These are phyloP conservation scores for Umbelopsis isabellina DNA, from an alignment of 192 early-diverging fungal genomes.

Conservation along the genomic window DNA sequence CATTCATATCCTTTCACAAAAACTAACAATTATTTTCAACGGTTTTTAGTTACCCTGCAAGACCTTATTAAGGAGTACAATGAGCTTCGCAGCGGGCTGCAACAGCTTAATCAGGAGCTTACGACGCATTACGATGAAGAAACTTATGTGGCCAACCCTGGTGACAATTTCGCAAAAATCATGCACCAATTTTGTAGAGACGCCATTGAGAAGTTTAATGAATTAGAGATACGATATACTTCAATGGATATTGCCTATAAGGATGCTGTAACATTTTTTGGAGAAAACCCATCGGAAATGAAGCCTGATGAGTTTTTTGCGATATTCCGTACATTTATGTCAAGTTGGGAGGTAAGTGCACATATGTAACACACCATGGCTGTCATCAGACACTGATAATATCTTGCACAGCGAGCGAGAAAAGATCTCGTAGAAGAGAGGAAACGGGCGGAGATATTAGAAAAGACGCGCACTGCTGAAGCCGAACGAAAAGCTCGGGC, in stretches of 20 bases:
- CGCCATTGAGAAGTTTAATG: slow-evolving; percentile 65
- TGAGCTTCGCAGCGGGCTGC: slow-evolving; percentile 46
- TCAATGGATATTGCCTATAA: slow-evolving; percentile 76
- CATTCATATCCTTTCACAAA: background rate
- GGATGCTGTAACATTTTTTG: slow-evolving; percentile 73
- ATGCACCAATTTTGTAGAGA: slow-evolving; percentile 71
- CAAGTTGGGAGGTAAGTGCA: slow-evolving; percentile 64
- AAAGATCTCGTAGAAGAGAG: slow-evolving; percentile 42
- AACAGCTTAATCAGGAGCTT: slow-evolving; percentile 55
- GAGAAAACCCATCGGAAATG: slow-evolving; percentile 72
- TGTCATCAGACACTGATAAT: background rate
- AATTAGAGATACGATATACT: slow-evolving; percentile 60
- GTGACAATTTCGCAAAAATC: slow-evolving; percentile 68
- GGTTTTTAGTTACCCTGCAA: slow-evolving; percentile 59
- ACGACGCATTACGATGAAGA: slow-evolving; percentile 46
- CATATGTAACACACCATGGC: background rate
- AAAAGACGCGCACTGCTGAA: slow-evolving; percentile 36
- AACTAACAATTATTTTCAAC: too few species aligned
- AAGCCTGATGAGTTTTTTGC: slow-evolving; percentile 88
- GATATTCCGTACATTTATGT: slow-evolving; percentile 79
- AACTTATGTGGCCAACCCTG: slow-evolving; percentile 46
- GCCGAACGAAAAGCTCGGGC: slow-evolving; percentile 32
- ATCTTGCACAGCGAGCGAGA: slow-evolving; percentile 47
- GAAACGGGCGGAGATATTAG: slow-evolving; percentile 46
- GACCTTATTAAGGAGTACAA: slow-evolving; percentile 58